Conservation (phyloP, 805 yeast species). For the Candida oleophila region DNA sequence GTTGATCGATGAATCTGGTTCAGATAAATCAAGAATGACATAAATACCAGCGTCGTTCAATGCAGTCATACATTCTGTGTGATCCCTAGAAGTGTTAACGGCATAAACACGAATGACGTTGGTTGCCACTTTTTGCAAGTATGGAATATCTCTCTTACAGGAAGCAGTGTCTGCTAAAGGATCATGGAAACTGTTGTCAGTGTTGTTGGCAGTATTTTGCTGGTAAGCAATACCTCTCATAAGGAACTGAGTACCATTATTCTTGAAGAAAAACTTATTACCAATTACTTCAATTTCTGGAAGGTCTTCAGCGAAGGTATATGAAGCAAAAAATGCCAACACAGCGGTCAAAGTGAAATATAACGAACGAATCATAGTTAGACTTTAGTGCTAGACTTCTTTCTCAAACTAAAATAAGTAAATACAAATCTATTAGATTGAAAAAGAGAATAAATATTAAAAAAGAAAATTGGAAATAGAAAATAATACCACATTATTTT, state of each 20-base stretch:
- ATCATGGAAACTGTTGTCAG: slow-evolving; percentile 28
- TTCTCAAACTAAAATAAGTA: neutral
- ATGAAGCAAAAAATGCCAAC: slow-evolving; percentile 5
- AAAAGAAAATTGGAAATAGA: neutral
- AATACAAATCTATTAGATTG: neutral
- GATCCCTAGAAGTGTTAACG: slow-evolving; percentile 35
- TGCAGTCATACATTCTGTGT: slow-evolving; percentile 40
- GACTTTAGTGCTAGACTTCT: neutral
- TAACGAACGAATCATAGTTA: slow-evolving; percentile 2
- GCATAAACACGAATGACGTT: slow-evolving; percentile 46
- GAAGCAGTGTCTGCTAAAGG: slow-evolving; percentile 42
- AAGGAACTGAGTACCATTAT: slow-evolving; percentile 44
- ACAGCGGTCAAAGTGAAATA: neutral
- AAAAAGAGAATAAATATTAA: neutral
- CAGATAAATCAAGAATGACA: slow-evolving; percentile 47
- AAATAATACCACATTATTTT: neutral
- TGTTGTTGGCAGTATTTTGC: slow-evolving; percentile 33
- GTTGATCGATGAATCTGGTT: slow-evolving; percentile 76
- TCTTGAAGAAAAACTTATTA: slow-evolving; percentile 40
- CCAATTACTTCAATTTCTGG: slow-evolving; percentile 43
- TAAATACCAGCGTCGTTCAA: slow-evolving; percentile 48
- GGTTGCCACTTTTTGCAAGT: slow-evolving; percentile 36
- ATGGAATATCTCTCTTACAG: slow-evolving; percentile 43
- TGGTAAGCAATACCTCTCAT: slow-evolving; percentile 47
- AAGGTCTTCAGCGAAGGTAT: slow-evolving; percentile 12